Evolutionary conservation across 192 early-diverging fungal species (phyloP), one percentile per base, ranked within the genome.

Genomic region (Martensiomyces pterosporus): DNA sequence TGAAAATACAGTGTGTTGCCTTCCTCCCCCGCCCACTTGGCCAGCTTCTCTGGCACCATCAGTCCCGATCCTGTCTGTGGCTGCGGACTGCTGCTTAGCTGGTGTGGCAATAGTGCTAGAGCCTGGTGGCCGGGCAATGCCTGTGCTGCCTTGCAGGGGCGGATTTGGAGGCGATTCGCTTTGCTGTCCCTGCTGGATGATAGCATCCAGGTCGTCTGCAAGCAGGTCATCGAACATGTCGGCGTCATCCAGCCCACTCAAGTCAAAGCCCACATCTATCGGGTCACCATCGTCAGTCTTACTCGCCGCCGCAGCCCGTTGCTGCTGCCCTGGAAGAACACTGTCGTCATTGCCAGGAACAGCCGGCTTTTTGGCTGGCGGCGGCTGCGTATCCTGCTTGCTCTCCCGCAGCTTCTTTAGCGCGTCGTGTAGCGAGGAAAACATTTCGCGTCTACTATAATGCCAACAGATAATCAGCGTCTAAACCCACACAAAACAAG

Each of bases 361-460:
- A 4, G 52, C 57, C 1, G 32, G 24, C n/a, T 52, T 50, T 23
- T 67, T 67, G 3, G 29, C 29, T 32, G 57, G 52, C 41, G 48
- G 52, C 9, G 64, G 38, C 37, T 40, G 51, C 37, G 43, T 56
- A 3, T 33, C 24, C 24, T 67, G 45, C 16, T 48, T 54, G 16
- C 35, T 45, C 21, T 67, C 64, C 38, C 52, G 64, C 33, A 67
- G 43, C 52, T 60, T 67, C 25, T 59, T 59, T 17, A 67, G 40
- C 18, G 64, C 64, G 22, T 67, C 57, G 10, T 67, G 57, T 12
- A 67, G 38, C 8, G 64, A 39, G n/a, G 47, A 50, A 40, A 41
- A 60, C 64, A 67, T 67, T 7, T 41, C 12, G 29, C 15, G 9
- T 43, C 9, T 23, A 53, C 10, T 29, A 24, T 16, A 47, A 52